phyloP scores from a whole-genome alignment of 192 early-diverging fungal genomes.

The Entrophospora sp. region DNA sequence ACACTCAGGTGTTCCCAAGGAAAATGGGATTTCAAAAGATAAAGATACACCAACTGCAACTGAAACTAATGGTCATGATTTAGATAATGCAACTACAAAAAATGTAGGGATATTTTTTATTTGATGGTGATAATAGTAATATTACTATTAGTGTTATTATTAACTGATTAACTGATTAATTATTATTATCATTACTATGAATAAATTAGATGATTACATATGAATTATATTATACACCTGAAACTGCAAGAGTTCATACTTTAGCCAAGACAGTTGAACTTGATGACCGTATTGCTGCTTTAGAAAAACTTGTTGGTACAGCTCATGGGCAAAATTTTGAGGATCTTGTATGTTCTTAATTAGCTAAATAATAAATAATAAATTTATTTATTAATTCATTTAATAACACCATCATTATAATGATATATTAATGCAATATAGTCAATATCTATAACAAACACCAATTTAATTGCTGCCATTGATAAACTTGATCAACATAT shows the following conservation, averaged over 20 bases:
- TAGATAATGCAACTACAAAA: too few relatives aligned
- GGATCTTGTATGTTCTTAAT: constrained; percentile 23
- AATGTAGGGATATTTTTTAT: not conserved
- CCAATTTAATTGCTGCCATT: constrained; percentile 44
- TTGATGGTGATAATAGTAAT: too few relatives aligned
- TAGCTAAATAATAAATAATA: not conserved
- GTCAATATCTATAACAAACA: constrained; percentile 26
- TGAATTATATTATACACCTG: constrained; percentile 64
- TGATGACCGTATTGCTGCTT: constrained; percentile 55
- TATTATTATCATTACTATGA: not conserved
- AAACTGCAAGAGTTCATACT: constrained; percentile 42
- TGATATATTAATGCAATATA: constrained; percentile 10
- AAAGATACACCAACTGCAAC: constrained; percentile 15
- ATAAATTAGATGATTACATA: constrained; percentile 51
- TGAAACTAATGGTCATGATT: too few relatives aligned
- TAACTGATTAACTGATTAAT: not conserved
- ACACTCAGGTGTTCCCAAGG: constrained; percentile 18
- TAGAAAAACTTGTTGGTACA: constrained; percentile 63
- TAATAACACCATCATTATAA: not conserved
- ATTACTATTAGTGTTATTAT: not conserved
- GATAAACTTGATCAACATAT: constrained; percentile 66
- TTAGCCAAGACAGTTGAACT: constrained; percentile 52
- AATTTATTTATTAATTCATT: not conserved
- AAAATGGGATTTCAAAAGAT: not conserved
- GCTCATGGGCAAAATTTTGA: constrained; percentile 52